These are phyloP conservation scores for Aureobasidium sp. DNA, from an alignment of 2,329 filamentous ascomycete species.

Conservation along the genomic window DNA sequence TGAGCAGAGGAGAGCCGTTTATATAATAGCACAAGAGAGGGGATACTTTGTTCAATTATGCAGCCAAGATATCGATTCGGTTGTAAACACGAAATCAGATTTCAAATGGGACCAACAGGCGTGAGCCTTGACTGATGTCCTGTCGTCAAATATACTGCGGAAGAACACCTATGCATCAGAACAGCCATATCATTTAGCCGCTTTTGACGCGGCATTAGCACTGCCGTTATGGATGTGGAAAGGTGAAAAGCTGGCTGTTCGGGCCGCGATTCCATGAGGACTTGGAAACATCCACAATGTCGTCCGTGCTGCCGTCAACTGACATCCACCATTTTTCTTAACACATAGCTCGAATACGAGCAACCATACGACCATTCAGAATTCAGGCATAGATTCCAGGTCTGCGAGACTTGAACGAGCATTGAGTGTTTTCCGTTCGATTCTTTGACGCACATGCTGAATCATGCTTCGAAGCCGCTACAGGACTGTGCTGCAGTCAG, in stretches of 20 bases:
- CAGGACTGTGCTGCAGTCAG: background rate
- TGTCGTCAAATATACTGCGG: background rate
- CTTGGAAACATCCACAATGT: background rate
- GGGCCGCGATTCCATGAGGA: background rate
- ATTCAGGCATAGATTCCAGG: background rate
- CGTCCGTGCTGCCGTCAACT: background rate
- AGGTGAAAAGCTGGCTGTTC: background rate
- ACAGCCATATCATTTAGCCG: background rate
- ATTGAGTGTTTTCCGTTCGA: too few relatives aligned
- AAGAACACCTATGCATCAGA: background rate
- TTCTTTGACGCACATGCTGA: background rate
- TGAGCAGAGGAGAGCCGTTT: background rate
- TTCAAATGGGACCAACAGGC: background rate
- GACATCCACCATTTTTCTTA: background rate
- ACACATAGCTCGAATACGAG: background rate
- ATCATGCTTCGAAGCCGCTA: background rate
- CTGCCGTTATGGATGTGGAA: background rate
- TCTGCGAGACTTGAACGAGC: too few relatives aligned
- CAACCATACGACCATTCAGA: background rate
- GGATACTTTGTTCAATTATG: slow-evolving; percentile 49
- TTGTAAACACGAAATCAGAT: background rate
- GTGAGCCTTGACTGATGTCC: background rate
- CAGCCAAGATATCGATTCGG: background rate
- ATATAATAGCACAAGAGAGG: background rate
- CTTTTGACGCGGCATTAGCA: background rate